A percentile compares a stretch with the other conserved stretches of the same genome.
Evolutionary conservation across 768 basidiomycete genomes (phyloP).

Genomic region (Russula abietina): DNA sequence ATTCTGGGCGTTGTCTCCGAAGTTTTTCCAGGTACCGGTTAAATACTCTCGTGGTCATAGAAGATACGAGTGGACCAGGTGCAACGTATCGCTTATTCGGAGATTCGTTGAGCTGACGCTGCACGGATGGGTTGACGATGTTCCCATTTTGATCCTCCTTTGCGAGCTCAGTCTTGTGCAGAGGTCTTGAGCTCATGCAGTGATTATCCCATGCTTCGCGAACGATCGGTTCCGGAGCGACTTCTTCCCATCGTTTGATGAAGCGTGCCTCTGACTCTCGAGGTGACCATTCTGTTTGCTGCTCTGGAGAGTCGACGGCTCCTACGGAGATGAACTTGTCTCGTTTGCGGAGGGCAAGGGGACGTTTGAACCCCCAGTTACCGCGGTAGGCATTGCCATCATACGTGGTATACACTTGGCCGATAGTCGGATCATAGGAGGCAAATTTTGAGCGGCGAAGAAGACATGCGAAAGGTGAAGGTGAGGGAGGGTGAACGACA

Average conservation of each 20-base stretch:
- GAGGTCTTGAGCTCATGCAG: slow-evolving; percentile 8
- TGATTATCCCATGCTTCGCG: slow-evolving; percentile 36
- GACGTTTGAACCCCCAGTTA: slow-evolving; percentile 83
- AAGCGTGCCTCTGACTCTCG: slow-evolving; percentile 63
- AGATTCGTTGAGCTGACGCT: not conserved
- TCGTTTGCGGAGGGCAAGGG: slow-evolving; percentile 59
- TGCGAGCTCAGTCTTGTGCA: slow-evolving; percentile 12
- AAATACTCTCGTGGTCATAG: slow-evolving; percentile 59
- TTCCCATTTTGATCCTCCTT: slow-evolving; percentile 9
- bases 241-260: slow-evolving; percentile 60
- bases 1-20: slow-evolving; percentile 49
- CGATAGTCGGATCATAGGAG: slow-evolving; percentile 66
- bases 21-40: slow-evolving; percentile 52
- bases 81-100: slow-evolving; percentile 9
- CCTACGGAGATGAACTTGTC: slow-evolving; percentile 60
- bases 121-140: slow-evolving; percentile 2
- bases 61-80: slow-evolving; percentile 47
- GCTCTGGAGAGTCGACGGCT: slow-evolving; percentile 62
- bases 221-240: slow-evolving; percentile 39
- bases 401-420: slow-evolving; percentile 69
- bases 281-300: slow-evolving; percentile 73
- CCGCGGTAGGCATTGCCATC: slow-evolving; percentile 68
- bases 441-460: slow-evolving; percentile 81
- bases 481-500: slow-evolving; percentile 31
- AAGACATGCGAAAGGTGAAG: slow-evolving; percentile 70